Base-by-base conservation (phyloP, 1,284 basidiomycete genomes). In the Schizopora paradoxa region DNA sequence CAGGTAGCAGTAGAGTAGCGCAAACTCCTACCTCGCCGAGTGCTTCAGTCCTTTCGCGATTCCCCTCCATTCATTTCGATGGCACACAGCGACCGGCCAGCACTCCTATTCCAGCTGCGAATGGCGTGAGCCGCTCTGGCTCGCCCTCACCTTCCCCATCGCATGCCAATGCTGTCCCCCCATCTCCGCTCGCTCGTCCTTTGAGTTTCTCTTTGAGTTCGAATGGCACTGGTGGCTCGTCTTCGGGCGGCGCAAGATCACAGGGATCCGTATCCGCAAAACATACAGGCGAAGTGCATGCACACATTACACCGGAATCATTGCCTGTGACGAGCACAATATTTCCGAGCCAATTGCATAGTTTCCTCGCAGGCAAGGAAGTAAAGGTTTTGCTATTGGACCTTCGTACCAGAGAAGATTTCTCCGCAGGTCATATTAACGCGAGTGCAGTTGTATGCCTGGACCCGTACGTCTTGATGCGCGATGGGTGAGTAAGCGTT, bases 331-430 rank as follows among this genome's bases (percentile, higher is more conserved):
- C 77, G 6, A 82, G 76, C 53, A 70, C 76, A 2, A 74, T 85
- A 21, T 69, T 68, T 36, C 82, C 89, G 2, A 71, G 70, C 45
- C 75, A 78, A 10, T 63, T 95, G 25, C 66, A 73, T 41, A 66
- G 70, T 1, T 91, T 84, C 59, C 66, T 87, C 51, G 54, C 67
- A 35, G 61, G 57, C 11, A 49, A 56, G 1, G 68, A 77, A 14
- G 67, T 82, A 53, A 81, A 82, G 41, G 75, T 92, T 5, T 68
- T 98, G 4, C 60, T 97, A 11, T 69, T 97, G 19, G 94, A 98
- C 62, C 77, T 95, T 6, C 77, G 94, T 18, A 75, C 79, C 6
- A 72, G 91, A 31, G 77, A 77, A 3, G 85, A 90, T 48, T 94
- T 86, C 56, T 78, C 89, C 51, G 66, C 60, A 6, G 87, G 85